Evolutionary conservation across 192 early-diverging fungal genomes (phyloP).

Genomic region (Rhizoclosmatium sp.): DNA sequence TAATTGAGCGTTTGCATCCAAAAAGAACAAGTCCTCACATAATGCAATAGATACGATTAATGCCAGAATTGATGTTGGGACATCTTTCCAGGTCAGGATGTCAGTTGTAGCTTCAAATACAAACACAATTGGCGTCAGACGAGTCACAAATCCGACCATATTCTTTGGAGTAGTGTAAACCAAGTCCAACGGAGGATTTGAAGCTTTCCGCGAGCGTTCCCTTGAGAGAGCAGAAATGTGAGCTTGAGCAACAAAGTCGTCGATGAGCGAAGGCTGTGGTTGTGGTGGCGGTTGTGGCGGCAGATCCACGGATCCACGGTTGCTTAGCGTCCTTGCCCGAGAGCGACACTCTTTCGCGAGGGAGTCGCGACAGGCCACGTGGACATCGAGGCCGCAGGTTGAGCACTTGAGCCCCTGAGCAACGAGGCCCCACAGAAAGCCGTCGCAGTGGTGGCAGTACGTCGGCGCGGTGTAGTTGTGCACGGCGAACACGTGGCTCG

Average conservation of each 20-base stretch:
- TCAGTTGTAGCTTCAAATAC: conserved; percentile 68
- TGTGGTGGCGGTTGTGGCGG: not conserved
- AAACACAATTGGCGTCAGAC: conserved; percentile 69
- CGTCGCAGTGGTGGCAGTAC: conserved; percentile 71
- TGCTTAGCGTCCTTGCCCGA: not conserved
- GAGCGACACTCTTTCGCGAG: not conserved
- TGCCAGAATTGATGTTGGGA: conserved; percentile 63
- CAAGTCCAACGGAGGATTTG: conserved; percentile 66
- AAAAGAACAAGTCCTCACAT: conserved; percentile 43
- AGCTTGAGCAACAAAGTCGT: conserved; percentile 59
- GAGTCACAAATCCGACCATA: conserved; percentile 71
- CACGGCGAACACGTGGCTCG: conserved; percentile 60
- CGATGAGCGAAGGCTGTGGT: not conserved
- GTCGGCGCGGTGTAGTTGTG: conserved; percentile 68
- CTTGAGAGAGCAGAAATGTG: conserved; percentile 47
- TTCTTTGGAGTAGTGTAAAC: conserved; percentile 73
- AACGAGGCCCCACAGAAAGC: conserved; percentile 76
- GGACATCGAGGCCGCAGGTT: conserved; percentile 31
- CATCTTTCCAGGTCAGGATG: conserved; percentile 75
- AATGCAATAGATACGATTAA: conserved; percentile 44
- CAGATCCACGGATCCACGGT: not conserved
- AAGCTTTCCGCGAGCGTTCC: conserved; percentile 50
- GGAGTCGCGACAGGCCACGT: conserved; percentile 1
- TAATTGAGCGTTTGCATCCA: too few species aligned
- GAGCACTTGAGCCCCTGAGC: conserved; percentile 70